Base-by-base conservation (phyloP, 2,329 filamentous ascomycete species). In the Aspergillus terreus region DNA sequence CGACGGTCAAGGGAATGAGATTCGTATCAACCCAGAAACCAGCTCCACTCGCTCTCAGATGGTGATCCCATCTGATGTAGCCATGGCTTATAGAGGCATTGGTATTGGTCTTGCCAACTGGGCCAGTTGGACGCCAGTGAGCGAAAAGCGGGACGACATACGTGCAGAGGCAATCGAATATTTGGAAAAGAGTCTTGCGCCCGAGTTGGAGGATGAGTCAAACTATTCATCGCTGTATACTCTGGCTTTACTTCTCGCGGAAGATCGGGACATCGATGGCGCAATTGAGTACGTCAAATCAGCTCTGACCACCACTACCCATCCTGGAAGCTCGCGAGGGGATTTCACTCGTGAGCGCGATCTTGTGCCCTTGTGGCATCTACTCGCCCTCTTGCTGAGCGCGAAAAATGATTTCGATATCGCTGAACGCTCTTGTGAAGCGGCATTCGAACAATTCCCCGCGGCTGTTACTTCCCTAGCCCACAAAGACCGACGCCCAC, bases 391-490 rank as follows among this genome's bases (percentile, higher is more conserved):
- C 21, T 78, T 97, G 19, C 74, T 97, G 27, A 96, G 90, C 58
- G 90, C 91, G 1, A 85, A 88, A 57, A 88, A 95, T 58, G 91
- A 96, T 56, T 95, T 88, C 62, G 76, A 83, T 46, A 87, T 88
- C 68, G 92, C 94, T 2, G 81, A 83, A 25, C 85, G 86, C 63
- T 87, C 91, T 30, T 97, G 92, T 60, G 90, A 95, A 66, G 91
- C 90, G 23, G 92, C 91, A 3, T 88, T 97, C 65, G 91, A 96
- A 59, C 90, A 95, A 64, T 95, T 96, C 63, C 84, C 86, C 48
- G 85, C 90, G 55, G 81, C 85, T 0, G 71, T 81, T 1, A 78
- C 87, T 6, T 78, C 92, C 0, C 90, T 91, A 63, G 88, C 86
- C 15, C 79, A 79, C 47, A 72, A 79, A 32, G 76, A 82, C 14